Evolutionary conservation across 441 rosid species (phyloP), one percentile per base, ranked within the genome.

Genomic region (Populus hybrid): DNA sequence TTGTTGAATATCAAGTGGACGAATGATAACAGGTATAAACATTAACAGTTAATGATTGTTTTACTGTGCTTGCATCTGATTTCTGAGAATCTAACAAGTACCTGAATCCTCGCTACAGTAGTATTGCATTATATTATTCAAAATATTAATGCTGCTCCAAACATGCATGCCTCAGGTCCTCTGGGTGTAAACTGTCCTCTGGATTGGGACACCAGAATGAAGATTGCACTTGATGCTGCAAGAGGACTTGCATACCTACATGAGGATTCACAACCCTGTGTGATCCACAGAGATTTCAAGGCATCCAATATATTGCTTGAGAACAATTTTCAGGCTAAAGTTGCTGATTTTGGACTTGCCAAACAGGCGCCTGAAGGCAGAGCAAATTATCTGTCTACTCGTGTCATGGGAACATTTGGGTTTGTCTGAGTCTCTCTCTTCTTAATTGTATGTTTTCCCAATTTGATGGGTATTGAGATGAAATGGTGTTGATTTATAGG

Each of bases 351-450:
- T 82, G 98, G 98, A 54, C 86, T 95, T 77, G 98, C 98, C 70
- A 95, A 91, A 82, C 98, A 95, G 87, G 98, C 98, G 72, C 98
- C 98, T 61, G 98, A 95, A 88, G 97, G 98, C 87, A 89, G 94
- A 88, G 84, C 89, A 82, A 95, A 90, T 86, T 89, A 93, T 86
- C 88, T 93, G 46, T 93, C 98, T 57, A 95, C 98, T 72, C 95
- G 98, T 64, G 98, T 95, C 73, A 95, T 95, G 98, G 98, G 98
- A 80, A 95, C 98, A 24, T 95, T 95, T 83, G 97, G 98, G 98
- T 95, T 73, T 82, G 97, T 83, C 66, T 69, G 80, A n/a, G 63
- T 79, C 81, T 23, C 72, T 74, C 64, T 69, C 70, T 23, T 7
- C 34, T 36, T 2, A 42, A 7, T 70, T 46, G 30, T 54, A 11